Percentiles rank a stretch among this genome's conserved stretches.
Conservation (phyloP, 2,329 filamentous ascomycete genomes). For the Penicillium digitatum region DNA sequence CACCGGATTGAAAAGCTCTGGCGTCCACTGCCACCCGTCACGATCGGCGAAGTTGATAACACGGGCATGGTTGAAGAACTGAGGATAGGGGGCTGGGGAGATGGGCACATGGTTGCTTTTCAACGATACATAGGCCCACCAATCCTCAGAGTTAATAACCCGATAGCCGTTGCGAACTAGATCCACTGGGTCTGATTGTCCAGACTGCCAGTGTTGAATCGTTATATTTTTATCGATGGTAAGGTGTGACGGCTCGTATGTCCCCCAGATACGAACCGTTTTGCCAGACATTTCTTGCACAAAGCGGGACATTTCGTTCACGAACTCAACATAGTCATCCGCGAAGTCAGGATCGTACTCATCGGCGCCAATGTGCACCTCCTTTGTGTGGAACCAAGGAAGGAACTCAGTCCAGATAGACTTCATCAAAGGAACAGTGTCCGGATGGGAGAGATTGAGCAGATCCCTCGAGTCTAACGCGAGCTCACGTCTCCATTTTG, state of each 20-base stretch:
- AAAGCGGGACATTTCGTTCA: constrained; percentile 50
- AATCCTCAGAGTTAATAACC: constrained; percentile 54
- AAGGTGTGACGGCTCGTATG: constrained; percentile 46
- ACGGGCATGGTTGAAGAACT: constrained; percentile 46
- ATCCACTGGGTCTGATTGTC: constrained; percentile 50
- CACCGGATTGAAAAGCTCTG: constrained; percentile 50
- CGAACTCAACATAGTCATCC: constrained; percentile 52
- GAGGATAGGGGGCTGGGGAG: constrained; percentile 46
- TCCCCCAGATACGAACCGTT: constrained; percentile 54
- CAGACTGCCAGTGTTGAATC: constrained; percentile 56
- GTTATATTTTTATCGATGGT: constrained; percentile 47
- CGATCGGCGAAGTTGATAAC: constrained; percentile 50
- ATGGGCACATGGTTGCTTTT: constrained; percentile 55
- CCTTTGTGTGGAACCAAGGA: constrained; percentile 55
- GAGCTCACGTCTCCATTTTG: constrained; percentile 58
- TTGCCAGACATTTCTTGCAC: constrained; percentile 45
- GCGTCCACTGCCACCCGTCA: constrained; percentile 45
- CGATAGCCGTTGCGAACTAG: constrained; percentile 47
- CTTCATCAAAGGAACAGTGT: constrained; percentile 52
- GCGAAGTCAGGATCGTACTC: constrained; percentile 49
- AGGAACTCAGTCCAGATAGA: constrained; percentile 55
- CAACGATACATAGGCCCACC: constrained; percentile 53
- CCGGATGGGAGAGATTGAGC: constrained; percentile 54
- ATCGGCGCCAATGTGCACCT: constrained; percentile 55
- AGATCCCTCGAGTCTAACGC: constrained; percentile 50